Conservation (phyloP, 2,329 filamentous ascomycete genomes). For the Pseudogymnoascus pannorum region DNA sequence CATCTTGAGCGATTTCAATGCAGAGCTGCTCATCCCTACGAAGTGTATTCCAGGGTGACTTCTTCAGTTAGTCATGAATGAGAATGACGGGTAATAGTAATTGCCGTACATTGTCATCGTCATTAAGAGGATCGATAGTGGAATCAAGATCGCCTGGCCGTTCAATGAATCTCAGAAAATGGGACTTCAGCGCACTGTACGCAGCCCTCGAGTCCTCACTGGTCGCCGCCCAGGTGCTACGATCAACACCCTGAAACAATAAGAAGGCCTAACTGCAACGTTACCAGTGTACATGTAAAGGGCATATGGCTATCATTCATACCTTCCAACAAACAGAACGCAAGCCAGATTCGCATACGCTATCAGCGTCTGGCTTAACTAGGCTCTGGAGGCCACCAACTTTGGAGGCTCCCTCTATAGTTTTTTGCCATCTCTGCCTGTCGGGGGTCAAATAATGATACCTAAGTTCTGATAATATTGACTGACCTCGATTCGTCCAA, state of each 20-base stretch:
- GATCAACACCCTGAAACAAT: constrained; percentile 61
- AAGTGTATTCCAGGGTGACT: constrained; percentile 89
- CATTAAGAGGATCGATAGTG: constrained; percentile 74
- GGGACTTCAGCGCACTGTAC: constrained; percentile 65
- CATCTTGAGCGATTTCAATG: constrained; percentile 88
- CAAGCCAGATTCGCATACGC: constrained; percentile 63
- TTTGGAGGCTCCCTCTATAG: constrained; percentile 49
- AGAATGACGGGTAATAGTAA: neutral
- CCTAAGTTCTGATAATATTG: constrained; percentile 1
- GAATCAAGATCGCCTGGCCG: constrained; percentile 75
- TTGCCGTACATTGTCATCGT: constrained; percentile 54
- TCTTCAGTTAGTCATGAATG: constrained; percentile 36
- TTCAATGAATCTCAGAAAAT: constrained; percentile 74
- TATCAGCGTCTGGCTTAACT: constrained; percentile 52
- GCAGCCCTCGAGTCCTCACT: constrained; percentile 62
- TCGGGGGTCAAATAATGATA: constrained; percentile 9
- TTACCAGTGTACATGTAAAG: constrained; percentile 10
- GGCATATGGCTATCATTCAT: constrained; percentile 12
- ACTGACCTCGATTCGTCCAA: constrained; percentile 46
- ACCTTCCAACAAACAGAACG: constrained; percentile 93
- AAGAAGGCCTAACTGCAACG: constrained; percentile 59
- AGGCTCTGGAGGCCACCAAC: constrained; percentile 56
- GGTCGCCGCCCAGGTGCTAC: constrained; percentile 59
- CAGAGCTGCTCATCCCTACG: constrained; percentile 77
- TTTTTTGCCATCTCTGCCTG: constrained; percentile 62